Evolutionary conservation across 192 early-diverging fungal genomes (phyloP), one percentile per base, ranked within the genome.

Genomic region (Chytriomyces hyalinus): DNA sequence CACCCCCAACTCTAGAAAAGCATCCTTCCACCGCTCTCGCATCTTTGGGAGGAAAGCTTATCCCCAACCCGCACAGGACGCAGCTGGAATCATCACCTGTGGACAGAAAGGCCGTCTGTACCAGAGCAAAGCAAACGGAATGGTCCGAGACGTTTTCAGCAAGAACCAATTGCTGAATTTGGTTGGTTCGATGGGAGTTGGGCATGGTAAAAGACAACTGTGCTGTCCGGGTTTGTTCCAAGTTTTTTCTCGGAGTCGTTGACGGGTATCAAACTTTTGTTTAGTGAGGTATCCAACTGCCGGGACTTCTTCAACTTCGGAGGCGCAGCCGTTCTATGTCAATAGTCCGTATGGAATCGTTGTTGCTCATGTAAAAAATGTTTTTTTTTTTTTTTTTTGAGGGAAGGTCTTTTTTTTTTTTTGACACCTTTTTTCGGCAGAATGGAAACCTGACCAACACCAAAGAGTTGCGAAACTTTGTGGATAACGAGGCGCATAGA

Each of bases 251-350:
- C 4, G 57, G 22, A 22, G 22, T 60, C 17, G 22, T 60, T n/a
- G 51, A n/a, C 24, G 70, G 15, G 22, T 17, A 20, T 22, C 22
- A n/a, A 22, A 60, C 57, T 60, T 60, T 60, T 60, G 6, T 46
- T 64, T 84, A 99, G 98, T 97, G 63, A 91, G 98, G 50, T 99
- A 99, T 80, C 98, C 98, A 49, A 99, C 98, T 11, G 98, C 98
- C 26, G 98, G 98, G 10, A 94, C 95, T 10, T 97, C 98, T 6
- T 96, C 97, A 11, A 91, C 85, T 51, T 94, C 96, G 11, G 98
- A 99, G 84, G 96, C 98, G 28, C 98, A 99, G 85, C 97, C 98
- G 59, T 98, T 99, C 82, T 99, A 98, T 81, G 98, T 99, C 80
- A 99, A 99, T 91, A 94, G 92, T 79, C 98, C 98, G 15, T 99